These are phyloP conservation scores for Cadophora luteo-olivacea DNA, from an alignment of 2,329 filamentous ascomycete species.

Conservation along the genomic window DNA sequence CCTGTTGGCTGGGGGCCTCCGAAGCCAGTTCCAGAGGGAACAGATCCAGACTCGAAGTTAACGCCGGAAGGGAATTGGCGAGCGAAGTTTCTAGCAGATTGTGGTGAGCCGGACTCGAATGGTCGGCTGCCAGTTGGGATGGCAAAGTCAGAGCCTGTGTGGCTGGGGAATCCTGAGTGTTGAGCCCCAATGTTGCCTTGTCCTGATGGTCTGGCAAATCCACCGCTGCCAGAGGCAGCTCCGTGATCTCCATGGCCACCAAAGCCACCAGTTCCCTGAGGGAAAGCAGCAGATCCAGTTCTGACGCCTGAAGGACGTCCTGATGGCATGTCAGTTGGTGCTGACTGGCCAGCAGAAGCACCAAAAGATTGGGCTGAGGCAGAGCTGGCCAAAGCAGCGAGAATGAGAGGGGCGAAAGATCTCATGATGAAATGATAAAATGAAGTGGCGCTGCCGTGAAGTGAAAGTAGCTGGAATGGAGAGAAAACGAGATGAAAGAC, in stretches of 20 bases:
- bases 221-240: neutral
- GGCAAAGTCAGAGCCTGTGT: neutral
- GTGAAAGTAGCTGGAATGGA: neutral
- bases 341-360: conserved; percentile 16
- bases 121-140: conserved; percentile 3
- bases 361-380: conserved; percentile 22
- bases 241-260: conserved; percentile 1
- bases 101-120: neutral
- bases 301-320: conserved; percentile 6
- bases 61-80: conserved; percentile 1
- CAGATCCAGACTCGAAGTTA: conserved; percentile 4
- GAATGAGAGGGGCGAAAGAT: conserved; percentile 15
- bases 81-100: neutral
- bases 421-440: conserved; percentile 22
- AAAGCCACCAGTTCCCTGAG: conserved; percentile 6
- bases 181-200: neutral
- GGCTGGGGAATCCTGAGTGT: conserved; percentile 5
- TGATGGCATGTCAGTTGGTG: neutral
- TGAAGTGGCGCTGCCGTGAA: conserved; percentile 16
- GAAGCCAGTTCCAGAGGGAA: conserved; percentile 15
- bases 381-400: conserved; percentile 26
- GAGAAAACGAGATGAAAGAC: conserved; percentile 1
- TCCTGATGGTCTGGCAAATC: conserved; percentile 6
- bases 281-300: conserved; percentile 4
- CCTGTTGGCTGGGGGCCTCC: neutral